Base-by-base conservation (phyloP, 805 yeast species). In the Kluyveromyces nonfermentans region DNA sequence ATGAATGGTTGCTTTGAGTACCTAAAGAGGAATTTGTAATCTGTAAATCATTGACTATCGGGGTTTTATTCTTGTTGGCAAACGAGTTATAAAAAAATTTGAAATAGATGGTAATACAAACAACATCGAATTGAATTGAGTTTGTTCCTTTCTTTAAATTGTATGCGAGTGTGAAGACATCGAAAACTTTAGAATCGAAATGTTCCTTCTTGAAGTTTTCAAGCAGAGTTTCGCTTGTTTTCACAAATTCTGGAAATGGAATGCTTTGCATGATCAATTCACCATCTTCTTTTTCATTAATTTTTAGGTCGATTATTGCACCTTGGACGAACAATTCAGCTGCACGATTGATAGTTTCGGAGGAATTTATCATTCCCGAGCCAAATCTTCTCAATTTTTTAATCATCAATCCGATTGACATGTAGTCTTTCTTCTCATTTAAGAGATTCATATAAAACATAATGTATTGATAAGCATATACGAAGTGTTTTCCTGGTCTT, bases 401-500 rank as follows among this genome's bases (percentile, higher is more conserved):
- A 9, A 81, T 72, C 56, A 89, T 71, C 5, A 70, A 63, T 2
- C 79, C 68, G 49, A 93, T 64, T 0, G 78, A 69, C 14, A 73
- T 73, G 37, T 82, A 67, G 52, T 87, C 90, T 8, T 70, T 63
- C 7, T 74, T 68, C 20, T 68, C 61, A 30, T 70, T 65, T 19
- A 85, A 60, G 19, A 89, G 55, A 18, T 73, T 74, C 38, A 83
- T 72, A 52, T 72, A 80, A 55, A 81, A 83, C 38, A 67, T 59
- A 18, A 85, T 74, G 56, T 93, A 90, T 43, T 79, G 77, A 50
- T 70, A 73, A 28, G 82, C 81, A 62, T 83, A 87, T 9, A 77
- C 78, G 59, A 88, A 90, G 62, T 90, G 96, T 52, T 85, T 86
- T 0, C 99, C 99, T 0, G 97, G 93, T 17, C 94, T 65, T 60